Base-by-base conservation (phyloP, 768 basidiomycete species). In the Trametes punicea region DNA sequence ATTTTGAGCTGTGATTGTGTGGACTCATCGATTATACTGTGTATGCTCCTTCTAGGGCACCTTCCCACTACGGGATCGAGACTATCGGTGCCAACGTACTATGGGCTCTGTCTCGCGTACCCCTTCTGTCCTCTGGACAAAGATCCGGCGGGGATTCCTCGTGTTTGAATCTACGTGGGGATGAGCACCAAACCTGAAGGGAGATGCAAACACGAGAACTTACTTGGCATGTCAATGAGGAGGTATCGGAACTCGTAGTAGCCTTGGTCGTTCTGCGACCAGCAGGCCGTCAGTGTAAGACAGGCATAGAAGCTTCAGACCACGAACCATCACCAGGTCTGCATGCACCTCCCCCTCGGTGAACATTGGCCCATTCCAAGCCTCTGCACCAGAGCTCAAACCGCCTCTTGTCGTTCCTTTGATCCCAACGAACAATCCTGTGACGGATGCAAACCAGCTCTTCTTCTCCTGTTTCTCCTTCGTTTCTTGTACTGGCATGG, bases 331-430 rank as follows among this genome's bases (percentile, higher is more conserved):
- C 56, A 90, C 75, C 38, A 90, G 77, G 70, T 88, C 84, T 8
- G 83, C 90, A 69, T 92, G 90, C 8, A 88, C 87, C 63, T 92
- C 88, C 7, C 90, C 90, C 58, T 91, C 88, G 16, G 78, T 83
- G 71, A 79, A 88, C 16, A 72, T 64, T 55, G 73, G 74, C 11
- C 77, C 78, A 20, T 73, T 71, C 20, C 65, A 56, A 26, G 47
- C 48, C 30, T 73, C 73, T 18, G 66, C 58, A 13, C 55, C 62
- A 6, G 72, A 54, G 49, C 73, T 74, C 0, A 53, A 52, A 51
- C 59, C 34, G 46, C 65, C 69, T 46, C 67, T 70, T 29, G 70
- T 63, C 39, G 75, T 73, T 60, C 78, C 77, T 51, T 71, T 74
- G 55, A 93, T 66, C 0, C 85, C 82, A 21, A 84, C 80, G 69